Evolutionary conservation across 331 rosid genomes (phyloP), one percentile per base, ranked within the genome.

Genomic region (Cucumis variabilis): DNA sequence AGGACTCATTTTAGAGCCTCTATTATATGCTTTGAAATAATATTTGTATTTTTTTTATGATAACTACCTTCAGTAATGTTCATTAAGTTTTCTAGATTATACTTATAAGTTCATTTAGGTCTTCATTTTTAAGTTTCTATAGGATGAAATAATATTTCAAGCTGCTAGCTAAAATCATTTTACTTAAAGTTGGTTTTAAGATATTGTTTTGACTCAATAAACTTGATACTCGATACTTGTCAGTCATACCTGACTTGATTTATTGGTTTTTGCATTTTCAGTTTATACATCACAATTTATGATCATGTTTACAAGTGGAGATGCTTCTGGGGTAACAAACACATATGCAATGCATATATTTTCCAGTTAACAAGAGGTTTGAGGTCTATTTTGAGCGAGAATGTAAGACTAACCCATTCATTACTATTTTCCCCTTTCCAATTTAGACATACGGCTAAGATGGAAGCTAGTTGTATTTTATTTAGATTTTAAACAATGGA

Each of bases 261-360:
- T 70, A 89, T 33, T 65, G 58, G 55, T 75, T 87, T 83, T 62
- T 63, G 85, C 63, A 68, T 80, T 90, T 92, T 13, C 88, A 97
- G 99, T 97, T 84, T 93, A 98, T 88, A 93, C 98, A 82, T 88
- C 97, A 58, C 94, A 94, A 90, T 95, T 94, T 91, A 98, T 95
- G 92, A 97, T 91, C 89, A 93, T 97, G 98, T 95, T 97, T 89
- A 94, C 94, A 41, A 92, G 95, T 44, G 89, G 89, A 65, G 93
- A 88, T 68, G 92, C 93, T 74, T 75, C 86, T 23, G 92, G 79
- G 86, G 89, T 81, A 87, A 92, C 86, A 93, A 90, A 82, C 85
- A 90, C 90, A 67, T 89, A 13, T 92, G 93, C 92, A 93, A 85
- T 87, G 99, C 98, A 88, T 94, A 91, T 93, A 88, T 95, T 79